phyloP scores from a whole-genome alignment of 306 rosid species.

The Elaeagnus macrophylla region DNA sequence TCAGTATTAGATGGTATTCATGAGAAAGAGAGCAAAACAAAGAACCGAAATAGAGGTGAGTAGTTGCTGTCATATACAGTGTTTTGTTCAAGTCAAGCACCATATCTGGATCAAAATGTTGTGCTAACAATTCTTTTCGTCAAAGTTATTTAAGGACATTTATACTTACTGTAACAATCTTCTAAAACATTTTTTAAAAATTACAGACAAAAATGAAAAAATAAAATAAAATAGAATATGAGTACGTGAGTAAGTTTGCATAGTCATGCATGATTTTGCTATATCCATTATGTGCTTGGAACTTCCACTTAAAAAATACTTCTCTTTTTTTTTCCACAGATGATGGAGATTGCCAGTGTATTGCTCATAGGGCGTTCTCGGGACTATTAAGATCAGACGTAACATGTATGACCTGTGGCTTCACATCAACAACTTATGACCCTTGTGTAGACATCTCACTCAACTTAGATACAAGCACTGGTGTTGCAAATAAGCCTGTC shows the following conservation, averaged over 20 bases:
- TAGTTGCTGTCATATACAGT: neutral
- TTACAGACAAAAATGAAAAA: too few species aligned
- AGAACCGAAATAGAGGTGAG: conserved; percentile 57
- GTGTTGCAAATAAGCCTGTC: conserved; percentile 35
- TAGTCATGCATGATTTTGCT: neutral
- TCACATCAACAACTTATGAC: conserved; percentile 78
- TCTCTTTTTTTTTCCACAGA: conserved; percentile 39
- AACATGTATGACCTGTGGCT: conserved; percentile 85
- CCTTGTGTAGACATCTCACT: conserved; percentile 88
- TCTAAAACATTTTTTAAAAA: too few species aligned
- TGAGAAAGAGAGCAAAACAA: conserved; percentile 49
- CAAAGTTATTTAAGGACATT: neutral
- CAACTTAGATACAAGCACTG: conserved; percentile 35
- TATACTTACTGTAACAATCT: neutral
- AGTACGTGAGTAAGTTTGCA: neutral
- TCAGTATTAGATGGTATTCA: conserved; percentile 82
- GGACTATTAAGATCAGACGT: conserved; percentile 85
- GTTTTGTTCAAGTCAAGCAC: neutral
- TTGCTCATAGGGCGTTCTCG: conserved; percentile 74
- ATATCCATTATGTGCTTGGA: conserved; percentile 6
- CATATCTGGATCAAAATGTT: neutral
- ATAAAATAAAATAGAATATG: too few species aligned
- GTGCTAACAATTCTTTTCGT: neutral
- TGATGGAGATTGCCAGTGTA: conserved; percentile 64
- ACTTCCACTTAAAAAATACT: conserved; percentile 14